Conservation (phyloP, 805 yeast genomes). For the Ogataea naganishii region DNA sequence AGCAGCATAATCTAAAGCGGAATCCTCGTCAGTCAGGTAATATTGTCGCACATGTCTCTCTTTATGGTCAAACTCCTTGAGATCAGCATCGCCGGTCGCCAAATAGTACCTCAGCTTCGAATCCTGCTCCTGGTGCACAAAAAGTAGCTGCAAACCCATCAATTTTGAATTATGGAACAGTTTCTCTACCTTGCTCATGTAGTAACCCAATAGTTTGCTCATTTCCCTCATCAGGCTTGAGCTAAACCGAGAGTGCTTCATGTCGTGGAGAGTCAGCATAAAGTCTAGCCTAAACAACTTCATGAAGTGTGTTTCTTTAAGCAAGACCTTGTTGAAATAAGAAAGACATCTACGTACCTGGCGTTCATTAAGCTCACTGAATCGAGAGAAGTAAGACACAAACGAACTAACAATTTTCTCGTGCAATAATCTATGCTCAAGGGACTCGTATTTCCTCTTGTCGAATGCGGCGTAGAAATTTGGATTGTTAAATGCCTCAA, state of each 20-base stretch:
- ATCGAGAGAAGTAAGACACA: constrained; percentile 51
- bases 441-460: constrained; percentile 16
- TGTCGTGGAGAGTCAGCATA: constrained; percentile 45
- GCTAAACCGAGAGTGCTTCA: constrained; percentile 41
- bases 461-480: constrained; percentile 12
- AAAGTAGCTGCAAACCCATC: constrained; percentile 55
- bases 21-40: constrained; percentile 15
- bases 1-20: constrained; percentile 1
- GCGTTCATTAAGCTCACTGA: constrained; percentile 48
- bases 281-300: constrained; percentile 66
- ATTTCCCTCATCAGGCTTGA: constrained; percentile 48
- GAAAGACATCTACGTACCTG: constrained; percentile 57
- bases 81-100: constrained; percentile 47
- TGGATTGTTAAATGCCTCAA: constrained; percentile 8
- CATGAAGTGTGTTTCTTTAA: constrained; percentile 46
- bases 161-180: constrained; percentile 42
- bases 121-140: constrained; percentile 41
- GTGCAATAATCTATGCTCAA: constrained; percentile 39
- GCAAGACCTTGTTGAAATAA: constrained; percentile 65
- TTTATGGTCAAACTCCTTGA: constrained; percentile 24
- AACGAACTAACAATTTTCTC: constrained; percentile 59
- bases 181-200: constrained; percentile 47
- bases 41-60: constrained; percentile 17
- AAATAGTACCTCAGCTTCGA: constrained; percentile 41
- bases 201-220: constrained; percentile 56